Evolutionary conservation across 768 basidiomycete genomes (phyloP), one percentile per base, ranked within the genome.

Genomic region (Rubroboletus satanas): DNA sequence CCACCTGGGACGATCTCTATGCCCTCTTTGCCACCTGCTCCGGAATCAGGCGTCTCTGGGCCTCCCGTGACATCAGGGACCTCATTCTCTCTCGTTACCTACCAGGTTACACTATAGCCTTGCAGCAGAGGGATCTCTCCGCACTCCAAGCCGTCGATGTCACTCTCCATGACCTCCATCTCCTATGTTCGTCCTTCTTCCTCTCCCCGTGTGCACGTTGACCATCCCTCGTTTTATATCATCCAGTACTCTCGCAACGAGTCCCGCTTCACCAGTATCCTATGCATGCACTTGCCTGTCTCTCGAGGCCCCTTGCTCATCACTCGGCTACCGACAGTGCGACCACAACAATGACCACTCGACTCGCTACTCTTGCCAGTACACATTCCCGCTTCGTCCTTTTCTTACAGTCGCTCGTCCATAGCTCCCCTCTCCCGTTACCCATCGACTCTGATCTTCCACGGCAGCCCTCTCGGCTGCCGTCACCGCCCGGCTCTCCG

Each of bases 341-440:
- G 9, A 31, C 52, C 17, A 32, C 55, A 5, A 26, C 45, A 36
- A 59, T 63, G 46, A 72, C 74, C 5, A 51, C 67, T 14, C 74
- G 73, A 38, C 72, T 84, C n/a, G 70, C 75, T 32, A 68, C 75
- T 4, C 70, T 88, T 9, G 72, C 82, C 2, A 79, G 79, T 23
- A 80, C 85, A 3, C 88, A 92, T 64, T 87, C 89, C 14, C 82
- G 88, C 10, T 83, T 88, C 60, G 84, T 90, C 21, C 79, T 92
- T 17, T 74, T 89, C 17, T 72, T 91, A 4, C 90, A 91, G 60
- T 81, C 87, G 2, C 71, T 90, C 41, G 82, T 84, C 0, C 83
- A 91, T 63, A 84, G 84, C 54, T 83, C 84, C 0, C 64, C 70
- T 21, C 62, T 75, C 7, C 75, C 81, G 14, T 64, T 80, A 7